phyloP scores from a whole-genome alignment of 257 asterid genomes.

The Lycium ferocissimum region DNA sequence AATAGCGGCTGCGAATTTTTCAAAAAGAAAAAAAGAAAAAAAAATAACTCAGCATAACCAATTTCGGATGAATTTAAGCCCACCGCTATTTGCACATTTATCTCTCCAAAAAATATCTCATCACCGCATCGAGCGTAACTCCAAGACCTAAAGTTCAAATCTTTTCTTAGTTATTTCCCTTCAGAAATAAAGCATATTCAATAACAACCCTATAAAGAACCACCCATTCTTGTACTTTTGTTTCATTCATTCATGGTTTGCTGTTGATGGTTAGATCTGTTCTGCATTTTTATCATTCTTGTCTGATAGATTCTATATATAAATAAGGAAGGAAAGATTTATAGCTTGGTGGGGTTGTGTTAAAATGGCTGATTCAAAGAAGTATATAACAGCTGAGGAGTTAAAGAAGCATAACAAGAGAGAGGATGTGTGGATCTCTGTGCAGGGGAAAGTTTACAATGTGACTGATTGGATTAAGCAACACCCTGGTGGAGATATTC shows the following conservation, averaged over 20 bases:
- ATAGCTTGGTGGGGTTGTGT: neutral
- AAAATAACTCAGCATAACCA: too few species aligned
- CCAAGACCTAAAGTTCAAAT: neutral
- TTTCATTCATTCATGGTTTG: neutral
- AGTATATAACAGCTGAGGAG: slow-evolving; percentile 47
- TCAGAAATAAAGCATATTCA: neutral
- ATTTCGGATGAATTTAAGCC: too few species aligned
- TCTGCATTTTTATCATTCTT: neutral
- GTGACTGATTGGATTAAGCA: slow-evolving; percentile 50
- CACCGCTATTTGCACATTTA: neutral
- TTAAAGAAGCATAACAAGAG: slow-evolving; percentile 45
- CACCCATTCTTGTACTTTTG: neutral
- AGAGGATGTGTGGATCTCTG: slow-evolving; percentile 52
- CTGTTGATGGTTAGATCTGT: neutral
- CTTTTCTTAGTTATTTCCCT: neutral
- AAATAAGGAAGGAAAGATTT: neutral
- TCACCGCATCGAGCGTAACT: neutral
- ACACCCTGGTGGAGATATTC: slow-evolving; percentile 56
- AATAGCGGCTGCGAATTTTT: too few species aligned
- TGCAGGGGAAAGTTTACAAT: slow-evolving; percentile 52
- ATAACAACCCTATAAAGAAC: too few species aligned
- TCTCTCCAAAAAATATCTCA: neutral
- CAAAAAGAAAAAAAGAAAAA: too few species aligned
- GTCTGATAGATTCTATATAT: neutral
- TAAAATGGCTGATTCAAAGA: slow-evolving; percentile 2